These are phyloP conservation scores for Huntiella omanensis DNA, from an alignment of 2,329 filamentous ascomycete genomes.

Conservation along the genomic window DNA sequence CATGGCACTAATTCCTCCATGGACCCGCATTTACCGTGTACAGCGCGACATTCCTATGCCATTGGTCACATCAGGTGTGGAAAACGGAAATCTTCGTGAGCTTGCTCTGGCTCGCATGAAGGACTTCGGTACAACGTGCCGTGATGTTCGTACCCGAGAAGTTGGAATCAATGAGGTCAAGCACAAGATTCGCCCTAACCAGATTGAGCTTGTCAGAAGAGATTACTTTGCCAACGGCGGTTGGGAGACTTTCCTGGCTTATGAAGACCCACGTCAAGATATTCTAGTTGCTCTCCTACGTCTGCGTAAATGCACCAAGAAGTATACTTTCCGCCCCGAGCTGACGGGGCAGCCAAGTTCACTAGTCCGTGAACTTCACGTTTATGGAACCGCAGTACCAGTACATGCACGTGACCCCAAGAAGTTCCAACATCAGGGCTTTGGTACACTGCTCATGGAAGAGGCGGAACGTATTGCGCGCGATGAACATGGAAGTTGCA, in stretches of 20 bases:
- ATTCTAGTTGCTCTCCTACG: slow-evolving; percentile 84
- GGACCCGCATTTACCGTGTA: slow-evolving; percentile 96
- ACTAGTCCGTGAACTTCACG: slow-evolving; percentile 83
- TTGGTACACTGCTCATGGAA: slow-evolving; percentile 91
- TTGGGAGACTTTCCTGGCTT: slow-evolving; percentile 96
- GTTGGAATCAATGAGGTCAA: slow-evolving; percentile 99
- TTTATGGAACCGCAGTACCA: slow-evolving; percentile 94
- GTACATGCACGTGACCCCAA: slow-evolving; percentile 86
- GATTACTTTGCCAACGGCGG: slow-evolving; percentile 92
- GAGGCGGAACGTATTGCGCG: slow-evolving; percentile 90
- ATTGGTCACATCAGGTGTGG: slow-evolving; percentile 91
- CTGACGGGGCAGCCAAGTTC: slow-evolving; percentile 73
- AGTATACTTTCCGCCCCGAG: slow-evolving; percentile 83
- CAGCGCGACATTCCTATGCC: slow-evolving; percentile 99
- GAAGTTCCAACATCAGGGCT: slow-evolving; percentile 97
- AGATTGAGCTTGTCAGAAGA: slow-evolving; percentile 82
- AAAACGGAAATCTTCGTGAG: slow-evolving; percentile 92
- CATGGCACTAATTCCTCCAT: slow-evolving; percentile 79
- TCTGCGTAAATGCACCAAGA: slow-evolving; percentile 73
- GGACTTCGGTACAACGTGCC: slow-evolving; percentile 92
- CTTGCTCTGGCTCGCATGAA: slow-evolving; percentile 95
- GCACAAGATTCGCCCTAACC: slow-evolving; percentile 90
- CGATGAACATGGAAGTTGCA: slow-evolving; percentile 81
- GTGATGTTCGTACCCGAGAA: slow-evolving; percentile 88
- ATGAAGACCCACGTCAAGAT: slow-evolving; percentile 96